Evolutionary conservation across 2,329 filamentous ascomycete genomes (phyloP), one percentile per base, ranked within the genome.

Genomic region (Pestalotiopsis sp.): DNA sequence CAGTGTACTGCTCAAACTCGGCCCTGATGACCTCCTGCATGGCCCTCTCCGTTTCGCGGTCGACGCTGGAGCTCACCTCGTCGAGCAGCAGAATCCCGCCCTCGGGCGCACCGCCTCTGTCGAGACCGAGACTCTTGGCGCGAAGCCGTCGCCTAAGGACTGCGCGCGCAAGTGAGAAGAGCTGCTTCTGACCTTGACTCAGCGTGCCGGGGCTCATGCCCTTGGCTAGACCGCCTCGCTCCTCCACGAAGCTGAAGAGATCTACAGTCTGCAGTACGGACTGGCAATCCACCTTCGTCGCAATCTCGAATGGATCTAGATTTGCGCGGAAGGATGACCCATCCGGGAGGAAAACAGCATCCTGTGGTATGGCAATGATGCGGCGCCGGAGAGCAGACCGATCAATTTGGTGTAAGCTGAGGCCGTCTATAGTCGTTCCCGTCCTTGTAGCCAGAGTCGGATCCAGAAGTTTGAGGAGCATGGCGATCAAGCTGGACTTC

Each of bases 141-240:
- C 52, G 41, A 4, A 75, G 45, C 0, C 74, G 72, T 36, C 76
- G 70, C 31, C 77, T 68, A 7, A 79, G 70, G 2, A 78, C 67
- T 2, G 76, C 75, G 6, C 76, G 74, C 0, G 69, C 71, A 0
- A 77, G 75, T 5, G 73, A 73, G 59, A 78, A 73, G 12, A 78
- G 72, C 66, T 78, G 75, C 20, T 70, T 60, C 73, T 90, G 87
- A 1, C 87, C 88, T 69, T 84, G 83, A n/a, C 82, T 85, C 4
- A 86, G 75, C 68, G 81, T 81, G 14, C 82, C 76, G 3, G 80
- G 76, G 25, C 80, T 82, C 66, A 88, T 80, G 14, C 68, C 70
- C 4, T 73, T 71, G 0, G 72, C 70, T 2, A 78, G 69, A 2
- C 77, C 75, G 6, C 76, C 77, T 2, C 69, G 70, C 1, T 73